These are phyloP conservation scores for Talaromyces amestolkiae DNA, from an alignment of 2,329 filamentous ascomycete species.

Conservation along the genomic window DNA sequence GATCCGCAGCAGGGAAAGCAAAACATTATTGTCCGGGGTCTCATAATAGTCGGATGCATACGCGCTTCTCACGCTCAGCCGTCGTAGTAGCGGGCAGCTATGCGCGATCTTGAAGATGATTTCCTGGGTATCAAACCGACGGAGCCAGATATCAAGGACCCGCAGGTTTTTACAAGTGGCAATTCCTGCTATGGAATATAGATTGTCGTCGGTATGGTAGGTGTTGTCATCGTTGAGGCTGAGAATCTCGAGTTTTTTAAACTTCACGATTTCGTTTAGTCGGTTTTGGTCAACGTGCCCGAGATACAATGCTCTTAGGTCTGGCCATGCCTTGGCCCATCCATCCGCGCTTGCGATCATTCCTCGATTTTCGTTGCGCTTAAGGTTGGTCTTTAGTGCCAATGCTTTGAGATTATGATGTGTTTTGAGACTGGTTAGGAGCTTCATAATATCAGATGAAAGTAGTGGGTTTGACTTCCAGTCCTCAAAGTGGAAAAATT, in stretches of 20 bases:
- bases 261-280: background rate
- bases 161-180: background rate
- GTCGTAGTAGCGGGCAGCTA: background rate
- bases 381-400: background rate
- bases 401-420: background rate
- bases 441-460: background rate
- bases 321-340: background rate
- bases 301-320: background rate
- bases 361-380: no score
- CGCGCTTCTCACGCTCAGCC: background rate
- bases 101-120: background rate
- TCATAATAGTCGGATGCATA: background rate
- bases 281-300: background rate
- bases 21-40: no score
- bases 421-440: background rate
- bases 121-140: background rate
- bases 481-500: background rate
- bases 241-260: background rate
- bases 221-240: background rate
- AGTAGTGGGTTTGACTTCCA: background rate
- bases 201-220: background rate
- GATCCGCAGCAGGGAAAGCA: no score
- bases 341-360: background rate
- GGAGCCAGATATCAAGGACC: background rate
- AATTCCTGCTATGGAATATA: background rate